Conservation (phyloP, 2,329 filamentous ascomycete genomes). For the Apiospora phragmitis region DNA sequence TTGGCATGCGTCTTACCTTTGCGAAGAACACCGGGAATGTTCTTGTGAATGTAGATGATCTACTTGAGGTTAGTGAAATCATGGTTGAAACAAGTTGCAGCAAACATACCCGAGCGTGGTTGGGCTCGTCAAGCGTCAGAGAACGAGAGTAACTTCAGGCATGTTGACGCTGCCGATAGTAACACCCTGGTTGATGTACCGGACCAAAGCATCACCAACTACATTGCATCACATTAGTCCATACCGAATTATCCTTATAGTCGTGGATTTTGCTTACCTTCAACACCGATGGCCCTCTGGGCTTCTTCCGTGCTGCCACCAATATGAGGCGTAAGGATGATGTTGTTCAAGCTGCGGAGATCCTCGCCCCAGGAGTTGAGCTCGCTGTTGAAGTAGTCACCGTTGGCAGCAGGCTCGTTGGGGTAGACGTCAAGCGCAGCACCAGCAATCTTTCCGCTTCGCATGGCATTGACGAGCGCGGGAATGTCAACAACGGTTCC, state of each 20-base stretch:
- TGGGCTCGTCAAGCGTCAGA: constrained; percentile 84
- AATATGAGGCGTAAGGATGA: constrained; percentile 95
- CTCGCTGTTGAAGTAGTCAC: constrained; percentile 85
- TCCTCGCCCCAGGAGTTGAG: constrained; percentile 87
- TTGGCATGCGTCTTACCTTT: too few species aligned
- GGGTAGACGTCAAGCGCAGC: constrained; percentile 97
- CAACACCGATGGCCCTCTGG: constrained; percentile 91
- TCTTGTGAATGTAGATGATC: constrained; percentile 95
- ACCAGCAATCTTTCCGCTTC: constrained; percentile 82
- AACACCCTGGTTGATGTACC: constrained; percentile 93
- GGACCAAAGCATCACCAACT: constrained; percentile 83
- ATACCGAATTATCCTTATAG: neutral
- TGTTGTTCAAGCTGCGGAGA: constrained; percentile 80
- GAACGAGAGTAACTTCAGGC: constrained; percentile 92
- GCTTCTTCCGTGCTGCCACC: constrained; percentile 97
- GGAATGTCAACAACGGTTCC: constrained; percentile 94
- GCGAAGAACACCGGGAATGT: constrained; percentile 91
- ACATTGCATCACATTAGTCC: constrained; percentile 17
- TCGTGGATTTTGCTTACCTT: constrained; percentile 49
- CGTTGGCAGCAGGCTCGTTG: constrained; percentile 89
- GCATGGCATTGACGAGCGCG: constrained; percentile 84
- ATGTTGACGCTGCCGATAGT: constrained; percentile 94
- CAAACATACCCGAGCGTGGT: constrained; percentile 73
- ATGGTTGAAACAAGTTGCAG: neutral
- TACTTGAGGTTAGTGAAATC: constrained; percentile 32